Evolutionary conservation across 2,329 filamentous ascomycete genomes (phyloP).

Genomic region (Thielaviopsis ethacetica): DNA sequence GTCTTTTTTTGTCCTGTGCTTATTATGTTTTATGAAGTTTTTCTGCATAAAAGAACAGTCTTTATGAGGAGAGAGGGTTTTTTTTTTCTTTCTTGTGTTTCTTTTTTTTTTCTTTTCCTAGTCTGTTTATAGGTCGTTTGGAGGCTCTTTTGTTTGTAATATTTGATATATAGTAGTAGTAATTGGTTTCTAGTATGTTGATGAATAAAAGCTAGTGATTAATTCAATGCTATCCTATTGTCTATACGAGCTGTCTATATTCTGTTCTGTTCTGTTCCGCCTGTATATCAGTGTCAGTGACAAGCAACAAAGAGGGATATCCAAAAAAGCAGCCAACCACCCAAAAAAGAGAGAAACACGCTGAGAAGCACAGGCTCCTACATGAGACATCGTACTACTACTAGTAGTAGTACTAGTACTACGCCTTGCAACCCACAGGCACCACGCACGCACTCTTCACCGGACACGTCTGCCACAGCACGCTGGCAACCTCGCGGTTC

Average conservation of each 20-base stretch:
- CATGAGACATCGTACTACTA: not conserved
- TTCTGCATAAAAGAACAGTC: not conserved
- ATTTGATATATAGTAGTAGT: not conserved
- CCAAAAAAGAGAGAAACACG: not conserved
- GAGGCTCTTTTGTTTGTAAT: not conserved
- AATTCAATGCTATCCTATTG: not conserved
- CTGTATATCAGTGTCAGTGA: not conserved
- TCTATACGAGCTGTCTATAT: not conserved
- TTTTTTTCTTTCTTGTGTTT: not conserved
- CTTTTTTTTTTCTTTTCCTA: not conserved
- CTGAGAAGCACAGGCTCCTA: not conserved
- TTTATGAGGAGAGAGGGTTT: not conserved
- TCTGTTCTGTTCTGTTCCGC: not conserved
- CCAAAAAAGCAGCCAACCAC: not conserved
- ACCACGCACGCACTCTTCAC: constrained; percentile 39
- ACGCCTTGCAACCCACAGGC: constrained; percentile 44
- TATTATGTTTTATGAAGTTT: not conserved
- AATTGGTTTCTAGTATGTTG: not conserved
- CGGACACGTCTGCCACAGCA: constrained; percentile 65
- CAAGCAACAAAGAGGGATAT: not conserved
- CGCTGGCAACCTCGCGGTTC: constrained; percentile 61
- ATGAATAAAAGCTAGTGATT: not conserved
- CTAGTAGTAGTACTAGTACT: not conserved
- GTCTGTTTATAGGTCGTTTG: not conserved
- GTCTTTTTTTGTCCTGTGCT: not conserved